Base-by-base conservation (phyloP, 23 red algal species). In the Gracilaria domingensis region DNA sequence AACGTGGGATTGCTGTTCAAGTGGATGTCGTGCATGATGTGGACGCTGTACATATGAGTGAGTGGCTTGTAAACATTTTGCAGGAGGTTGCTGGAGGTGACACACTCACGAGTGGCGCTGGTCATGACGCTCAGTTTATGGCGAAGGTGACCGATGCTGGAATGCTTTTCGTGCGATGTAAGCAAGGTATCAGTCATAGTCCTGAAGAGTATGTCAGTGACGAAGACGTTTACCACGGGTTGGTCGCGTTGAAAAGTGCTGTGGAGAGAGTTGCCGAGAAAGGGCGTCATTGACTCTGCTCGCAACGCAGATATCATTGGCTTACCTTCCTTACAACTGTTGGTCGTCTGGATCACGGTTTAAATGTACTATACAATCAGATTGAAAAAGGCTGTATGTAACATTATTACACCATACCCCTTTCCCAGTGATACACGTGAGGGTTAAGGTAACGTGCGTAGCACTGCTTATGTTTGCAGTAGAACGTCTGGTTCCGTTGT, bases 151-250 rank as follows among this genome's bases (percentile, higher is more conserved):
- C 85, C 28, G 79, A 88, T 42, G 82, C 80, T 2, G 88, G 86
- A 6, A 98, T 98, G 96, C 53, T 95, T 3, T 98, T 98, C 44
- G 83, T 98, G 37, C 72, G 92, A 29, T 98, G 85, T 47, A 79
- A 21, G 64, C 73, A 84, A 18, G 96, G 96, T 62, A 69, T 94
- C 18, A 93, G 87, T 79, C 91, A 98, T 58, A 67, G 51, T 25
- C 89, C 90, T 0, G 62, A 83, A n/a, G 96, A 98, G 57, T 34
- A 62, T 37, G 69, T 79, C 4, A 59, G 49, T 28, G 44, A 91
- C 13, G 35, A 81, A 18, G 95, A 96, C 65, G 79, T 78, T 51
- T 51, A 55, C 48, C n/a, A 66, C 1, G 95, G 86, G 24, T 45
- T 67, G 13, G 57, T 54, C 3, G 76, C 66, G 16, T 60, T 96